These are phyloP conservation scores for Aureobasidium lini DNA, from an alignment of 2,329 filamentous ascomycete species.

Conservation along the genomic window DNA sequence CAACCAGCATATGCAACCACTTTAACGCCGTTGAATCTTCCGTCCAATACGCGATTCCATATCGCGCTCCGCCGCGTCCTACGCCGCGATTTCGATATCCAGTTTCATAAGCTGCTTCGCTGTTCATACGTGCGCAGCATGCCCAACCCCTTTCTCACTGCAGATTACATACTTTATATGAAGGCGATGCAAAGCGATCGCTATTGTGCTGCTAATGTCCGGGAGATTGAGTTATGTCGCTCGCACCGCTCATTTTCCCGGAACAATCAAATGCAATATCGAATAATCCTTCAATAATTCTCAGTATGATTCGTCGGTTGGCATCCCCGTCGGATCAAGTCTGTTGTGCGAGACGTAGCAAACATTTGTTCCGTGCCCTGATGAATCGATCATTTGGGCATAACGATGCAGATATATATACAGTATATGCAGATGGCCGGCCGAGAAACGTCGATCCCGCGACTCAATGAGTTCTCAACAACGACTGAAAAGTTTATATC, in stretches of 20 bases:
- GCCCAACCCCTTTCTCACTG: background rate
- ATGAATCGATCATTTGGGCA: background rate
- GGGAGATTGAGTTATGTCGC: background rate
- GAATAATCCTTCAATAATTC: constrained; percentile 3
- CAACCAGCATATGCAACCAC: constrained; percentile 7
- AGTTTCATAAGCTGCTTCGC: constrained; percentile 1
- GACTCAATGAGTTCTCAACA: constrained; percentile 6
- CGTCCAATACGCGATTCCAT: background rate
- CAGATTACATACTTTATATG: background rate
- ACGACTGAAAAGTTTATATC: background rate
- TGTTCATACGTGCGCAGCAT: background rate
- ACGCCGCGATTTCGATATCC: background rate
- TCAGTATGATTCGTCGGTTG: constrained; percentile 10
- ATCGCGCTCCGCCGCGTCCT: constrained; percentile 7
- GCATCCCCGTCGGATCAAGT: background rate
- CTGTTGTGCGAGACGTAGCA: background rate
- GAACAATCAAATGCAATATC: constrained; percentile 9
- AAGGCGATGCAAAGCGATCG: background rate
- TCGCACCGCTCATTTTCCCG: background rate
- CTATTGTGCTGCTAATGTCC: background rate
- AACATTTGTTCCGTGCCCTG: background rate
- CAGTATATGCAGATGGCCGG: background rate
- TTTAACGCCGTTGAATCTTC: constrained; percentile 11
- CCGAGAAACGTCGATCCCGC: background rate
- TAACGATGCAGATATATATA: constrained; percentile 2